phyloP scores from a whole-genome alignment of 139 green algal species.

The Chlorella vulgaris region DNA sequence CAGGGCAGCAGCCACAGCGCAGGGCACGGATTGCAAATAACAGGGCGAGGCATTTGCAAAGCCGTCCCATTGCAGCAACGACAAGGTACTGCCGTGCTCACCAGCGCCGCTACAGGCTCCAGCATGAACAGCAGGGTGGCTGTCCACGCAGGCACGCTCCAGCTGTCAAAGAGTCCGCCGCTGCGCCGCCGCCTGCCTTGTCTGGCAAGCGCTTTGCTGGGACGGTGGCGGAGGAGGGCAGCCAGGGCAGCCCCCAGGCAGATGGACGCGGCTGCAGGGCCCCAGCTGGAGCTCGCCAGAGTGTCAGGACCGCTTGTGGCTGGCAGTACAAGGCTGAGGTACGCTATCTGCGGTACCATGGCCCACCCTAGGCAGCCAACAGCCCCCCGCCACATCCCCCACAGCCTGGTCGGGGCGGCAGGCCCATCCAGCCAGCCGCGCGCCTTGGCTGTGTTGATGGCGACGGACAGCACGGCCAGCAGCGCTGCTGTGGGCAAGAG shows the following conservation, averaged over 20 bases:
- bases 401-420: constrained; percentile 11
- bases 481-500: background rate
- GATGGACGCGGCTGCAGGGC: background rate
- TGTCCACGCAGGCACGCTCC: constrained; percentile 68
- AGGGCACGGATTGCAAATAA: background rate
- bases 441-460: constrained; percentile 23
- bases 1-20: too few relatives aligned
- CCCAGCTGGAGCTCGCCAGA: background rate
- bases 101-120: constrained; percentile 75
- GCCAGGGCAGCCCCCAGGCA: background rate
- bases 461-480: background rate
- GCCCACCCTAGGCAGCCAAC: constrained; percentile 57
- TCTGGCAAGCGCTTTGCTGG: background rate
- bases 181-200: background rate
- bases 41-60: too few relatives aligned
- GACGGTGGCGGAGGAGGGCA: background rate
- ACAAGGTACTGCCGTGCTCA: too few relatives aligned
- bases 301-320: background rate
- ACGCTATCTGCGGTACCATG: constrained; percentile 62
- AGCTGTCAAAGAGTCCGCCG: constrained; percentile 10
- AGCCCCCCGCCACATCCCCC: constrained; percentile 59
- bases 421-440: constrained; percentile 7
- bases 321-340: background rate
- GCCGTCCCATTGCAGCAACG: too few relatives aligned
- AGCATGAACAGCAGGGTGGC: constrained; percentile 81